Conservation (phyloP, 2,329 filamentous ascomycete species). For the Talaromyces sp. region DNA sequence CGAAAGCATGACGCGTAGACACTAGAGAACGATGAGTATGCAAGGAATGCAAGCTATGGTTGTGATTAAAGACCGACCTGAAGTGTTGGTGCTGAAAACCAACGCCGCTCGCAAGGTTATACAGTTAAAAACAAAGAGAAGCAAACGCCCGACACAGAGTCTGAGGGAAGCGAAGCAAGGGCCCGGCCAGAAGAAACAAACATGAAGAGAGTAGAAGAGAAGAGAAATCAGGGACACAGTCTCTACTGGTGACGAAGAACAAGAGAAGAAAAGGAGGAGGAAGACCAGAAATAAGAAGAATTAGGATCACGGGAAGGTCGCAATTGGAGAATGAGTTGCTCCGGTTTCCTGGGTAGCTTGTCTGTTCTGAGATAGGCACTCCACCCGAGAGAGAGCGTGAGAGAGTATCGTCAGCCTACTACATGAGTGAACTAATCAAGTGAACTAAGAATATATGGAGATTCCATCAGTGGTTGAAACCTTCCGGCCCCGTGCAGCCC, state of each 20-base stretch:
- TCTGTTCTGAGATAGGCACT: constrained; percentile 7
- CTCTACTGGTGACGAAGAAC: constrained; percentile 6
- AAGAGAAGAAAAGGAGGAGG: constrained; percentile 2
- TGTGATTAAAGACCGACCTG: neutral
- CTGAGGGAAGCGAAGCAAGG: constrained; percentile 6
- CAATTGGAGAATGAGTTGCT: constrained; percentile 4
- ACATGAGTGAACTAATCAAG: too few relatives aligned
- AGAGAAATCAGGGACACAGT: neutral
- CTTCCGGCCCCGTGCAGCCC: constrained; percentile 15
- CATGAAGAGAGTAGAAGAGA: constrained; percentile 3
- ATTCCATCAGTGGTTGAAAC: constrained; percentile 1
- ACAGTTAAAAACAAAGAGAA: neutral
- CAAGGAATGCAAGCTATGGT: neutral
- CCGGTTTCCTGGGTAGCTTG: constrained; percentile 6
- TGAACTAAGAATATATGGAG: too few relatives aligned
- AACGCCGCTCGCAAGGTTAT: constrained; percentile 6
- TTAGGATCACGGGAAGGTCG: neutral
- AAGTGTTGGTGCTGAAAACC: neutral
- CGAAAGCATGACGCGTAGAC: constrained; percentile 30
- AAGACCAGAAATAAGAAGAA: constrained; percentile 1
- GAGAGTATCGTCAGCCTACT: too few relatives aligned
- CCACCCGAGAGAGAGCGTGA: neutral
- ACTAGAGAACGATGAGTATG: neutral
- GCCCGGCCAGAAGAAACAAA: constrained; percentile 7
- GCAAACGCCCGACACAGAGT: constrained; percentile 2